Percentiles rank a stretch among this genome's conserved stretches.
Conservation (phyloP, 2,329 filamentous ascomycete genomes). For the Dactylellina haptotyla region DNA sequence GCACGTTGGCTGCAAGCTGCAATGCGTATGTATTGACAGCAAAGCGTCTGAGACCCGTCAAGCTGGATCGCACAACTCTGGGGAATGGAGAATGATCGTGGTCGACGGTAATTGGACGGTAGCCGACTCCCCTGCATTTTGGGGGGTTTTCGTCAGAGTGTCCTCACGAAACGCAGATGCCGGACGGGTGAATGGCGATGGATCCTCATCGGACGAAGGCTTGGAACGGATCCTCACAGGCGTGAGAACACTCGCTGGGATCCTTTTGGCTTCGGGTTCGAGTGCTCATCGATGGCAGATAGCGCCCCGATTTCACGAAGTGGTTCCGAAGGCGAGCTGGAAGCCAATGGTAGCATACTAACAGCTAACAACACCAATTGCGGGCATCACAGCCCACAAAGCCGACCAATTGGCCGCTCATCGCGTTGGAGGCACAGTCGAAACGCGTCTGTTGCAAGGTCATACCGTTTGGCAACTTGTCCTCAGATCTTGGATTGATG, state of each 20-base stretch:
- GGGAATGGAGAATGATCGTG: constrained; percentile 52
- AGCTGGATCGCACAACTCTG: constrained; percentile 36
- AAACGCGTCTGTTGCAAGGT: no score
- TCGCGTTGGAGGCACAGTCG: no score
- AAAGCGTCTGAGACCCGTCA: constrained; percentile 52
- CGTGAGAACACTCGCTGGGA: background rate
- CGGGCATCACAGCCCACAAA: no score
- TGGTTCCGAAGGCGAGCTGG: no score
- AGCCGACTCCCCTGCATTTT: constrained; percentile 47
- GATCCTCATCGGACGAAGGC: constrained; percentile 7
- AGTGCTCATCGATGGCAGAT: no score
- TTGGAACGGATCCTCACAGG: background rate
- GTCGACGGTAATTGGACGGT: constrained; percentile 50
- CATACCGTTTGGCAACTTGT: no score
- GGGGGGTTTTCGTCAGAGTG: constrained; percentile 6
- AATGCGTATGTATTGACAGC: constrained; percentile 55
- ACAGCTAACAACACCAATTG: no score
- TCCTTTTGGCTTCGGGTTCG: background rate
- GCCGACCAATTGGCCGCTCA: background rate
- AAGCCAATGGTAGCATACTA: no score
- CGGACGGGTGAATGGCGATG: constrained; percentile 6
- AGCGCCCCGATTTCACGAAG: no score
- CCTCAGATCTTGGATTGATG: no score
- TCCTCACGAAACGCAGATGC: background rate
- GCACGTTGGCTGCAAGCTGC: constrained; percentile 45